Evolutionary conservation across 2,329 filamentous ascomycete species (phyloP).

Genomic region (Allantophomopsis lycopodina): DNA sequence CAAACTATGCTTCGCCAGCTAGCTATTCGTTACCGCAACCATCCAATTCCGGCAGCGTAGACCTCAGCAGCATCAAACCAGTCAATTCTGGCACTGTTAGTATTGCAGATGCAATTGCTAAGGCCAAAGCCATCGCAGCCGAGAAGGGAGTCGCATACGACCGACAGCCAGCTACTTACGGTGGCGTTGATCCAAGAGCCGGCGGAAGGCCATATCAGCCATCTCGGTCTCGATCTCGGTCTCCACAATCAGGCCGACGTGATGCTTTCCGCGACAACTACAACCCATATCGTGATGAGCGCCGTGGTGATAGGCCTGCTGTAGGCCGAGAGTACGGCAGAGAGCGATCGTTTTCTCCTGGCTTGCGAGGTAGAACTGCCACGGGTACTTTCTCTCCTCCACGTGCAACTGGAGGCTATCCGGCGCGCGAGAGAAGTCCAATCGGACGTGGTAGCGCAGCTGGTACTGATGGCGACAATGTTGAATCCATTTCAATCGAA

Average conservation of each 20-base stretch:
- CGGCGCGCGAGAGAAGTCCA: conserved; percentile 42
- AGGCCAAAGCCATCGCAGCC: conserved; percentile 69
- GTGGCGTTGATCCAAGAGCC: conserved; percentile 27
- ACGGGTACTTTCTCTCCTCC: conserved; percentile 46
- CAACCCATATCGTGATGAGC: conserved; percentile 77
- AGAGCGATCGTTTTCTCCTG: conserved; percentile 62
- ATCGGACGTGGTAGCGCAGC: conserved; percentile 23
- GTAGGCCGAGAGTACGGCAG: conserved; percentile 43
- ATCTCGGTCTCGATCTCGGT: conserved; percentile 57
- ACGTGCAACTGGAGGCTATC: conserved; percentile 28
- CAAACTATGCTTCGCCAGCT: conserved; percentile 23
- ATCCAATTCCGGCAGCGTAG: conserved; percentile 60
- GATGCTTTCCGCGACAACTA: conserved; percentile 62
- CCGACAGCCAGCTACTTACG: conserved; percentile 26
- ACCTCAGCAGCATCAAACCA: conserved; percentile 69
- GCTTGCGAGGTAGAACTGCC: conserved; percentile 35
- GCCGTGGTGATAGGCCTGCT: conserved; percentile 49
- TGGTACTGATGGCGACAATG: conserved; percentile 44
- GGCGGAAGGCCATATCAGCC: conserved; percentile 43
- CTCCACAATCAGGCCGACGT: conserved; percentile 52
- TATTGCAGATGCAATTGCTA: conserved; percentile 72
- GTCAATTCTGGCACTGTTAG: conserved; percentile 70
- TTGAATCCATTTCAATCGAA: conserved; percentile 76
- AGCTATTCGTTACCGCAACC: conserved; percentile 33
- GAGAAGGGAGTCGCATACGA: conserved; percentile 63